Evolutionary conservation across 2,329 filamentous ascomycete species (phyloP).

Genomic region (Colletotrichum costaricense): DNA sequence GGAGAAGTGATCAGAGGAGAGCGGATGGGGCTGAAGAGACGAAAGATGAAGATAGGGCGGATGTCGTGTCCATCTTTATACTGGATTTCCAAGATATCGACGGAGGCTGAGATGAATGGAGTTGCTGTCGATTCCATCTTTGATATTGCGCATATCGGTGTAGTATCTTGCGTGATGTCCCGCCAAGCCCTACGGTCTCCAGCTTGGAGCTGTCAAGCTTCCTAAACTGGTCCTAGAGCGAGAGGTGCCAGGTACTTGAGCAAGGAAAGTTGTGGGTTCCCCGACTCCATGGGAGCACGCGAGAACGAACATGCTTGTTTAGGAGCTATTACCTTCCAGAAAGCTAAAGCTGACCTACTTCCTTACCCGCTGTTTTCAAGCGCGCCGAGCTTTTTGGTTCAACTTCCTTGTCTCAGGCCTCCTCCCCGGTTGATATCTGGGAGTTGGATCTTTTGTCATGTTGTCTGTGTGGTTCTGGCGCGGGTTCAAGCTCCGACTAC

Average conservation of each 20-base stretch:
- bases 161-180: conserved; percentile 34
- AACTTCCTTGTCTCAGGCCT: background rate
- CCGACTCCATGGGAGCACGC: background rate
- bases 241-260: background rate
- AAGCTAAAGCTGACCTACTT: background rate
- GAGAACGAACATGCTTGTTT: background rate
- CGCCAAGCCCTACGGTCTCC: conserved; percentile 16
- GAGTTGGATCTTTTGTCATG: conserved; percentile 2
- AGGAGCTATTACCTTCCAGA: background rate
- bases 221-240: conserved; percentile 25
- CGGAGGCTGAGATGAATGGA: background rate
- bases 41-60: background rate
- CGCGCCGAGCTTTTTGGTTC: background rate
- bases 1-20: background rate
- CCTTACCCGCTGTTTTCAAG: background rate
- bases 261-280: conserved; percentile 20
- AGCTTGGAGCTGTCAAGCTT: conserved; percentile 30
- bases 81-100: background rate
- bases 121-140: background rate
- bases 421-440: background rate
- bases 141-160: conserved; percentile 17
- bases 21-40: conserved; percentile 20
- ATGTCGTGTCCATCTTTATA: conserved; percentile 18
- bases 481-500: background rate
- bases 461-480: too few relatives aligned